These are phyloP conservation scores for Vitis labrusca DNA, from an alignment of 164 flowering plant genomes.

Conservation along the genomic window DNA sequence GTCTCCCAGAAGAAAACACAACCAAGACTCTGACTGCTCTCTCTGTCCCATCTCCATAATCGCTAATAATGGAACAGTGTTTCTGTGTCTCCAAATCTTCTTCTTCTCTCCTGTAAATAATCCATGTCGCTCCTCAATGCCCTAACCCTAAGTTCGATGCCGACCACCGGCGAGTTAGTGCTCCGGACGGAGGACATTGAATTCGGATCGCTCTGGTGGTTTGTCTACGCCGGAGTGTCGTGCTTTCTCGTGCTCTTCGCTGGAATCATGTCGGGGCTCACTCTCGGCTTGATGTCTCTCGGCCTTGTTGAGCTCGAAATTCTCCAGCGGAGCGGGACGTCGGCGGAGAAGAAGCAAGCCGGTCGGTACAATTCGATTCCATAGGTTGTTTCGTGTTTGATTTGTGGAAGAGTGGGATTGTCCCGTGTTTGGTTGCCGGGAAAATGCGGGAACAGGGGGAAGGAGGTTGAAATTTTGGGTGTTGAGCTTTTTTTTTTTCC, in stretches of 20 bases:
- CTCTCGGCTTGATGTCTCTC: conserved; percentile 69
- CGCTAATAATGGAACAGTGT: background rate
- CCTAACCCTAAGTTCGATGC: conserved; percentile 10
- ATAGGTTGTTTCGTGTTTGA: too few relatives aligned
- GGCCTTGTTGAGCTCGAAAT: conserved; percentile 75
- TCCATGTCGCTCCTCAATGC: conserved; percentile 6
- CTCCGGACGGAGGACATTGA: conserved; percentile 18
- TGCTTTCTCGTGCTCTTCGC: conserved; percentile 36
- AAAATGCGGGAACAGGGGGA: too few relatives aligned
- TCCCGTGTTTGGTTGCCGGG: too few relatives aligned
- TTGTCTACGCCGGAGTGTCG: conserved; percentile 15
- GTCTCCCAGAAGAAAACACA: too few relatives aligned
- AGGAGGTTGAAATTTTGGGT: too few relatives aligned
- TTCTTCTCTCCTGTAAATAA: too few relatives aligned
- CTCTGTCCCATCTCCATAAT: background rate
- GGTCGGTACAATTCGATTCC: conserved; percentile 24
- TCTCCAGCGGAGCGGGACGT: conserved; percentile 59
- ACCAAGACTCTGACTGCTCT: background rate
- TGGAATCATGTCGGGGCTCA: conserved; percentile 75
- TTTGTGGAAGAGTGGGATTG: too few relatives aligned
- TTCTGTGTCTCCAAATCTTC: background rate
- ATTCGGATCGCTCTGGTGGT: conserved; percentile 57
- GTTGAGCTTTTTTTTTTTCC: too few relatives aligned
- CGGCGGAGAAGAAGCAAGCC: conserved; percentile 64
- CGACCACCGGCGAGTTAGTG: conserved; percentile 13